Evolutionary conservation across 2,329 filamentous ascomycete genomes (phyloP), one percentile per base, ranked within the genome.

Genomic region (Cadophora gregata): DNA sequence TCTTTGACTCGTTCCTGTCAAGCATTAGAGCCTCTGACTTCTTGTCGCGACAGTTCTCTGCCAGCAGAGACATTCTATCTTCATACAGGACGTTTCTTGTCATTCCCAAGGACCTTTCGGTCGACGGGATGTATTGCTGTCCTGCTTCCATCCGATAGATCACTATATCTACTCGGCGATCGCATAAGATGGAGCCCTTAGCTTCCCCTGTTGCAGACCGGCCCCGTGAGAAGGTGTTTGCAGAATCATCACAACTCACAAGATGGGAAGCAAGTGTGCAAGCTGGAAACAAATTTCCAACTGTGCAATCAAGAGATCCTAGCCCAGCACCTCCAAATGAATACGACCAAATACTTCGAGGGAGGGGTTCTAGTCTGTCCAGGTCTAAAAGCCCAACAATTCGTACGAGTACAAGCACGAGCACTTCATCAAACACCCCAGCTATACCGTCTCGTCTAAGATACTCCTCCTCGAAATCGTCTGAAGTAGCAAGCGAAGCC

Each of bases 391-490:
- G 48, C 10, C n/a, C 51, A 31, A 70, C 70, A 3, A 47, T 48
- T 4, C 21, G 56, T 24, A 66, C 66, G 29, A 58, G 69, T 27
- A 70, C 59, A 10, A 67, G 66, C 50, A 68, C 51, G 45, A 67
- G 66, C 50, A 68, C 51, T 36, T 62, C 66, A 24, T 73, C 76
- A 4, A 76, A 78, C 63, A 66, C 69, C 14, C 75, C 76, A 1
- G 67, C 59, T 21, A 56, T 75, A 14, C 72, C 77, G 4, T 78
- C 77, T 6, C 76, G 75, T n/a, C 66, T 77, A 29, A 76, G 76
- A 59, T 70, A 73, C 10, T 70, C 73, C 4, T 68, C 73, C 7
- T 67, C 64, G 51, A 55, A 61, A 2, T 64, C 67, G n/a, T 68
- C 71, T 9, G 53, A 50, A 2, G 64, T 65, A 12, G 67, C 70